These are phyloP conservation scores for Tarenaya hassleriana DNA, from an alignment of 345 rosid species.

Conservation along the genomic window DNA sequence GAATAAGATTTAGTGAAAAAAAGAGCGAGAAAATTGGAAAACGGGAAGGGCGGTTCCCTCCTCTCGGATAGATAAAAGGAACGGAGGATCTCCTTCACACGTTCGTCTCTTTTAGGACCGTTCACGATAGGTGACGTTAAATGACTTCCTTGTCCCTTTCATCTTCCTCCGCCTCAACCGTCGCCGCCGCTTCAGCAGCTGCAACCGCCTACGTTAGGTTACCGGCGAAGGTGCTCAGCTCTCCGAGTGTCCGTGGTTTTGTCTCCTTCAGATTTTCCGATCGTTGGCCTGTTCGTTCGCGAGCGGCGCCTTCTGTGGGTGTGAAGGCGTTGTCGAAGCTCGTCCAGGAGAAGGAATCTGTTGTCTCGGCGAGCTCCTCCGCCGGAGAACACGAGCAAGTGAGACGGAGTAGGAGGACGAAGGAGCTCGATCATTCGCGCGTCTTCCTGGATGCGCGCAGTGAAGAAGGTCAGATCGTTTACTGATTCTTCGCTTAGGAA, in stretches of 20 bases:
- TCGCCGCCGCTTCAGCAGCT: too few relatives aligned
- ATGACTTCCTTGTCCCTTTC: constrained; percentile 41
- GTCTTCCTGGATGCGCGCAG: constrained; percentile 64
- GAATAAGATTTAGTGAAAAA: constrained; percentile 19
- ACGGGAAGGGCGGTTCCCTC: constrained; percentile 5
- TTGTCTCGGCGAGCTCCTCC: constrained; percentile 26
- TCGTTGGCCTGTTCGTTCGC: constrained; percentile 25
- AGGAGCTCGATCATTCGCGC: constrained; percentile 43
- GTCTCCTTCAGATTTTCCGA: constrained; percentile 29
- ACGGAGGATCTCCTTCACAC: constrained; percentile 21
- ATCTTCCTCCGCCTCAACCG: constrained; percentile 34
- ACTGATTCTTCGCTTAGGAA: constrained; percentile 4
- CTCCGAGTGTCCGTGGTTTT: constrained; percentile 20
- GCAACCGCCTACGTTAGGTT: constrained; percentile 30
- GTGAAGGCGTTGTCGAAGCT: constrained; percentile 58
- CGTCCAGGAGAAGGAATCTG: constrained; percentile 52
- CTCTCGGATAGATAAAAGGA: constrained; percentile 26
- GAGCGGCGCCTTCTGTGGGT: constrained; percentile 24
- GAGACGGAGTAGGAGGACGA: constrained; percentile 14
- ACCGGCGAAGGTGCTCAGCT: constrained; percentile 27
- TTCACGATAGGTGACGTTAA: constrained; percentile 21
- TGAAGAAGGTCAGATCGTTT: constrained; percentile 50
- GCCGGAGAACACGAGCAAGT: constrained; percentile 20
- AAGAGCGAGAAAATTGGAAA: neutral
- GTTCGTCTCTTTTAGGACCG: constrained; percentile 23